Base-by-base conservation (phyloP, 306 rosid genomes). In the Bauhinia variegata region DNA sequence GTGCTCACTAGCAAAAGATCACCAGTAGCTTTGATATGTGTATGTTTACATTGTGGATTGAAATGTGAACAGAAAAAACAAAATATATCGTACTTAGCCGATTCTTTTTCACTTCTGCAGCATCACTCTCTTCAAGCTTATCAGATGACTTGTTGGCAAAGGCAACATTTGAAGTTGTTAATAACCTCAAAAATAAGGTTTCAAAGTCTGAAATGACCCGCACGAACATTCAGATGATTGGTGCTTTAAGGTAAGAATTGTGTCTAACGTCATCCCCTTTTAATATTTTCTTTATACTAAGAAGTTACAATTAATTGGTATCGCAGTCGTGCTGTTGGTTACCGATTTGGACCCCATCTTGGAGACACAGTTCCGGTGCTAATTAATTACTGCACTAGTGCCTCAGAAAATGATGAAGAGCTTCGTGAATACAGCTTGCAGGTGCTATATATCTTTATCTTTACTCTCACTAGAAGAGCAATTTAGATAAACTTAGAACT, bases 371-470 rank as follows among this genome's bases (percentile, higher is more conserved):
- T 92, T 78, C 97, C 97, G 2, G 90, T 89, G 71, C 84, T 92
- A 54, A 87, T 87, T 34, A 77, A 83, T 81, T 87, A 89, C 71
- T 92, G 97, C 76, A 89, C 88, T 54, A 84, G 78, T 56, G 96
- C 97, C 57, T 89, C 97, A 38, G 96, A 92, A 76, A 92, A 89
- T 82, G 97, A 92, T 42, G 97, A 92, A 82, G 97, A 92, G 86
- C 97, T 92, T 77, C 90, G 95, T n/a, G 97, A 92, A 80, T 92
- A 92, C 78, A 89, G 95, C 74, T 84, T 92, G 79, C 97, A 91
- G 99, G 99, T 93, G 79, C 76, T 56, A 38, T 68, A 16, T 41
- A 12, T 75, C 61, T 54, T 41, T 52, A 1, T 57, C 54, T 30
- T 34, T 63, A 69, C 15, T 62, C 55, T 44, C 48, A 28, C 19